These are phyloP conservation scores for Gastrolobium bilobum DNA, from an alignment of 306 rosid species.

Conservation along the genomic window DNA sequence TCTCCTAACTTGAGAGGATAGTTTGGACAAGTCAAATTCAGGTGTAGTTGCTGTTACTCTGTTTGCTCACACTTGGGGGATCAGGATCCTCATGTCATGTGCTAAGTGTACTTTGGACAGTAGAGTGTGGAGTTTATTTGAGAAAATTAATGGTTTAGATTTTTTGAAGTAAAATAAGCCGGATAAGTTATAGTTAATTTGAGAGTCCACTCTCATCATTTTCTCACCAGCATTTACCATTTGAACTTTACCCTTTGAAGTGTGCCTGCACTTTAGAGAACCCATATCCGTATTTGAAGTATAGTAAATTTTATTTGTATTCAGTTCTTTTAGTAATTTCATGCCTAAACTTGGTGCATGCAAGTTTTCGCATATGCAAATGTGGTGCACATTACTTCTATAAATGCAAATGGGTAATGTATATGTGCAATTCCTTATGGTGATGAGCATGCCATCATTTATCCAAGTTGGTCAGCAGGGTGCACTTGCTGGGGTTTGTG, in stretches of 20 bases:
- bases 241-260: conserved; percentile 1
- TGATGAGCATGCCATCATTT: conserved; percentile 19
- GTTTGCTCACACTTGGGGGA: not conserved
- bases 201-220: not conserved
- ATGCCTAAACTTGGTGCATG: conserved; percentile 21
- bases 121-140: conserved; percentile 1
- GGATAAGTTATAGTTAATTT: not conserved
- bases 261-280: not conserved
- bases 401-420: not conserved
- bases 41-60: not conserved
- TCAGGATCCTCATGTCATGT: not conserved
- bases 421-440: conserved; percentile 1
- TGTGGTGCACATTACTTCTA: not conserved
- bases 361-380: not conserved
- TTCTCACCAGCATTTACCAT: not conserved
- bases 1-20: not conserved
- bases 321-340: conserved; percentile 11
- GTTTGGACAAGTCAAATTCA: not conserved
- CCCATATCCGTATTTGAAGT: not conserved
- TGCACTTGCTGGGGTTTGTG: conserved; percentile 34
- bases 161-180: not conserved
- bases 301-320: not conserved
- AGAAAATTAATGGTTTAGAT: not conserved
- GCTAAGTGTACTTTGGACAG: not conserved
- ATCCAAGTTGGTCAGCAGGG: not conserved